Evolutionary conservation across 768 basidiomycete species (phyloP), one percentile per base, ranked within the genome.

Genomic region (Rhodotorula paludigena): DNA sequence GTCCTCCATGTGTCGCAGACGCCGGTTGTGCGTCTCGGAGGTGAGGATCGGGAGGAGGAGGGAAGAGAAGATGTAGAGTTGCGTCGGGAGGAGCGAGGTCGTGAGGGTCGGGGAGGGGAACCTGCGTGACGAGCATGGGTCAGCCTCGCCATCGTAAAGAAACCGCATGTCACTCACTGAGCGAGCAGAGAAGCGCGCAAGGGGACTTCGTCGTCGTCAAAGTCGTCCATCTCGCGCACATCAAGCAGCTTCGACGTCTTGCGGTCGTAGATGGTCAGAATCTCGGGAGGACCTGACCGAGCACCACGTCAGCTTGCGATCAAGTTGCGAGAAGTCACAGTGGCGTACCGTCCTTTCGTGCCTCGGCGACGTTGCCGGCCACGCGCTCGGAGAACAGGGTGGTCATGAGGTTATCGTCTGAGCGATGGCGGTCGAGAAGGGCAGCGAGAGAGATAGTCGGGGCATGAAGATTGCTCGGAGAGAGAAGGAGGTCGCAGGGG

Each of bases 331-430:
- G 36, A 18, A 20, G 28, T 20, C 4, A 48, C 12, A 11, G 51
- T 6, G 32, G 20, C 51, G 33, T 21, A 54, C 53, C 71, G 15
- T 68, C 58, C 36, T 71, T 60, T n/a, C 58, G 36, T 20, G 71
- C 60, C 2, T 65, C 71, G 57, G 48, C 44, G 30, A 72, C 64
- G 48, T 51, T 62, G 25, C 71, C 71, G 0, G 60, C 61, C 1
- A 57, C 48, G 33, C 71, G 71, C n/a, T 68, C 64, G 20, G 52
- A 66, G 44, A 73, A 69, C 39, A 73, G 62, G 28, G 68, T 64
- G 2, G 72, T 73, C n/a, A 73, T 25, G 56, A 73, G 64, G 68
- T 73, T 73, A 63, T 73, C 67, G 60, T 60, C 57, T 28, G 62
- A 58, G 35, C 72, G 64, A 25, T 73, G 72, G 9, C 63, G 67